phyloP scores from a whole-genome alignment of 2,329 filamentous ascomycete genomes.

The Sclerotinia nivalis region DNA sequence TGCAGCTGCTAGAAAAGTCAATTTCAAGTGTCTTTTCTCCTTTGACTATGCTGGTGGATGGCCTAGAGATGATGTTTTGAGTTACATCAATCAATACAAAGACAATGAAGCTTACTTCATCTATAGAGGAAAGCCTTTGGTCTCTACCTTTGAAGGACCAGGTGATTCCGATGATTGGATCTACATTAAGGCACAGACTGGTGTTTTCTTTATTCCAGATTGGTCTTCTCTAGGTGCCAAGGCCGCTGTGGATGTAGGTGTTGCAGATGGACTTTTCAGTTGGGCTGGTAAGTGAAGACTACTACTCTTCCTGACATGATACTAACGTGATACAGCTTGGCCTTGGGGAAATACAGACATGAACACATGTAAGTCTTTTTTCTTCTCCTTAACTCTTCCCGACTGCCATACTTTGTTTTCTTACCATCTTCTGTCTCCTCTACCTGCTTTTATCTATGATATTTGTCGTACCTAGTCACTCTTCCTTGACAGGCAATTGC shows the following conservation, averaged over 20 bases:
- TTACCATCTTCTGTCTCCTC: no score
- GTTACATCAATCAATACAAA: neutral
- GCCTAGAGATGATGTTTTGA: neutral
- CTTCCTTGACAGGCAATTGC: neutral
- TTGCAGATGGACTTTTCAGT: slow-evolving; percentile 12
- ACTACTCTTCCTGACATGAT: neutral
- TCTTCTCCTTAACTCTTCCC: no score
- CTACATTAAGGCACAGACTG: slow-evolving; percentile 9
- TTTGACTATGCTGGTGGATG: neutral
- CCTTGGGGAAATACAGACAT: slow-evolving; percentile 31
- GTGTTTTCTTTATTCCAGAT: slow-evolving; percentile 7
- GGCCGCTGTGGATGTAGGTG: neutral
- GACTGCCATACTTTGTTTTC: no score
- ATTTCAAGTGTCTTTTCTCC: slow-evolving; percentile 3
- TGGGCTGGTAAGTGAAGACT: slow-evolving; percentile 1
- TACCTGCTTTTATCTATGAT: neutral
- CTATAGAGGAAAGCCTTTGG: slow-evolving; percentile 5
- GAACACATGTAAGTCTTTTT: slow-evolving; percentile 16
- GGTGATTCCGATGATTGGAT: neutral
- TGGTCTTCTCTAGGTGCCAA: slow-evolving; percentile 16
- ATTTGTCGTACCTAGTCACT: neutral
- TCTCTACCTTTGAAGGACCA: slow-evolving; percentile 15
- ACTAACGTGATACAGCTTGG: slow-evolving; percentile 19
- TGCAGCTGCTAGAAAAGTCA: neutral
- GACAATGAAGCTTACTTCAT: neutral